phyloP scores from a whole-genome alignment of 225 moss, liverwort and hornwort species.

The Rhytidiadelphus loreus region DNA sequence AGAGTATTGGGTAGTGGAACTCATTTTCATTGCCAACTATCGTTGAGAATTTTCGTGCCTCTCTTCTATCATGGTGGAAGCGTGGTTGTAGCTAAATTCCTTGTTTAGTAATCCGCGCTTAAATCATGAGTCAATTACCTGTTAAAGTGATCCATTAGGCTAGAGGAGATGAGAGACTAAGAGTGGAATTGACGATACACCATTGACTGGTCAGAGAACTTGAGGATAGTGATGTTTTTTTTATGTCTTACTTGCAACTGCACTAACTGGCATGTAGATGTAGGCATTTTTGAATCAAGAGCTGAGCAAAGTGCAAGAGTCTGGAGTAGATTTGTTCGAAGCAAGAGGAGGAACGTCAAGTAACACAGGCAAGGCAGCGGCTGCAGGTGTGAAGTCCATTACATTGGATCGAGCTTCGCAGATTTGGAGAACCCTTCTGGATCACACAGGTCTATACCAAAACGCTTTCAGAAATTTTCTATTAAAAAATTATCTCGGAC shows the following conservation, averaged over 20 bases:
- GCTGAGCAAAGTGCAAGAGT: constrained; percentile 73
- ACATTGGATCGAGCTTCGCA: constrained; percentile 70
- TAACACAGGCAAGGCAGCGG: constrained; percentile 24
- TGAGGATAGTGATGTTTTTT: neutral
- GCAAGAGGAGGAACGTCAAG: constrained; percentile 39
- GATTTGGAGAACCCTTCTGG: constrained; percentile 78
- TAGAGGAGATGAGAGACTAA: neutral
- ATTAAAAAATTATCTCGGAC: neutral
- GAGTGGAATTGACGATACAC: neutral
- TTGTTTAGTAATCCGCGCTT: neutral
- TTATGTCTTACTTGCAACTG: constrained; percentile 20
- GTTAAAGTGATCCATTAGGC: neutral
- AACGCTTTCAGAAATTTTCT: neutral
- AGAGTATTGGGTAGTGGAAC: neutral
- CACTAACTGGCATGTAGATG: constrained; percentile 56
- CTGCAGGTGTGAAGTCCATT: constrained; percentile 42
- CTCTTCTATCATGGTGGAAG: neutral
- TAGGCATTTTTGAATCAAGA: constrained; percentile 94
- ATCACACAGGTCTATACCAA: constrained; percentile 68
- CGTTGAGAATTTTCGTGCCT: neutral
- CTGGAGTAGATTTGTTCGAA: constrained; percentile 52
- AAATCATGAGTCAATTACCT: neutral
- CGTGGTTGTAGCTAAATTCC: neutral
- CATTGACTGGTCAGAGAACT: neutral
- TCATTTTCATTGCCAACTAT: neutral